Base-by-base conservation (phyloP, 2,329 filamentous ascomycete genomes). In the Fusarium floridanum region DNA sequence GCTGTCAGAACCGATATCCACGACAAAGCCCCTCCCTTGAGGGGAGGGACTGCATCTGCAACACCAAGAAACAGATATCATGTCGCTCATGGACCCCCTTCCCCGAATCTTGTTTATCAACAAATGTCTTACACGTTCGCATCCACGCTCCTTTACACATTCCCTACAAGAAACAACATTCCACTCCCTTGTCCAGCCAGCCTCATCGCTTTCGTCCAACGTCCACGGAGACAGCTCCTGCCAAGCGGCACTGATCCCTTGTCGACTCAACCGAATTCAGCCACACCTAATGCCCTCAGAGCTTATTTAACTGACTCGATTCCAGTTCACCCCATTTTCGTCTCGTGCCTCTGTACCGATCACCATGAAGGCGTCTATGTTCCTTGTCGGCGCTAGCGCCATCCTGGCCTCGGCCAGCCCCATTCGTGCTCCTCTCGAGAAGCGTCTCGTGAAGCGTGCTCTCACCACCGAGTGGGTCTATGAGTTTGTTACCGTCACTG, bases 291-390 rank as follows among this genome's bases (percentile, higher is more conserved):
- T 64, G 53, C 65, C 34, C 36, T 32, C 32, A 60, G 61, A 68
- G 56, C 59, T 66, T 68, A 76, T 77, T 72, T 76, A 70, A 71
- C 78, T 79, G 56, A 79, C 76, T 53, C 36, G 41, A 53, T 60
- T 68, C 65, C 65, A 78, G 76, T 73, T 66, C 48, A 68, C 50
- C 61, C 43, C 67, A 63, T 50, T 70, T 62, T 66, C 50, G 37
- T 64, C 60, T 50, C 36, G 59, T 66, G 69, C 64, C 62, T 71
- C 56, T 67, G 62, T 57, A 69, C 70, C 71, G 59, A 70, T 68
- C 81, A 87, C 80, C 73, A 89, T 89, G 88, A 89, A 87, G 84
- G 82, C 84, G 56, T 86, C 87, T 59, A 69, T 86, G 66, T 81
- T 86, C 74, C 80, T 89, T 75, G 81, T 82, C 74, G 82, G 83